These are phyloP conservation scores for Brassica hybrid DNA, from an alignment of 441 rosid genomes.

Conservation along the genomic window DNA sequence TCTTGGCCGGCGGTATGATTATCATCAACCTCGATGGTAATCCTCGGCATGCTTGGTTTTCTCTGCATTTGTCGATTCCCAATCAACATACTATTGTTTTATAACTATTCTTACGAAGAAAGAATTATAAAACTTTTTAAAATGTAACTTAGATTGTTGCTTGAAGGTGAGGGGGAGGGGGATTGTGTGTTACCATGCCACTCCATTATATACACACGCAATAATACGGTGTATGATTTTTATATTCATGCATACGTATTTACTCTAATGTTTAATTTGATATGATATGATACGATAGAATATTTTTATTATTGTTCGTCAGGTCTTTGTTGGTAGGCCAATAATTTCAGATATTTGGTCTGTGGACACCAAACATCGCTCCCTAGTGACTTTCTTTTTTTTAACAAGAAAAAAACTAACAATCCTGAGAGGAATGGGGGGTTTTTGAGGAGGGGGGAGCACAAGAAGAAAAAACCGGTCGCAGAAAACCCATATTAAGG, in stretches of 20 bases:
- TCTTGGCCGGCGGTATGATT: constrained; percentile 20
- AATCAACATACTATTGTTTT: constrained; percentile 32
- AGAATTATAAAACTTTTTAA: neutral
- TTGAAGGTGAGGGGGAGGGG: constrained; percentile 15
- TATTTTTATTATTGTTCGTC: constrained; percentile 26
- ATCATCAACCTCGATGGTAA: constrained; percentile 19
- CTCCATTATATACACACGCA: constrained; percentile 36
- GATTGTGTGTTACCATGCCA: constrained; percentile 33
- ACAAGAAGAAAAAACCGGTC: no score
- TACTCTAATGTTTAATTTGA: constrained; percentile 17
- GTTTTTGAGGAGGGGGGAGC: no score
- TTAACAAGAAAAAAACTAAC: neutral
- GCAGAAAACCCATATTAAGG: no score
- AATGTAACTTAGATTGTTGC: constrained; percentile 30
- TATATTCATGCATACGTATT: constrained; percentile 28
- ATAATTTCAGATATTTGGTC: constrained; percentile 41
- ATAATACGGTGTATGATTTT: constrained; percentile 25
- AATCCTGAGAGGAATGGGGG: neutral
- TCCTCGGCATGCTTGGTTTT: constrained; percentile 28
- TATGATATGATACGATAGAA: constrained; percentile 12
- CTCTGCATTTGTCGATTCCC: constrained; percentile 39
- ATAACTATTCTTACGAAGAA: neutral
- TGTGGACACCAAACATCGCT: constrained; percentile 29
- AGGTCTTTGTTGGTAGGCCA: constrained; percentile 39
- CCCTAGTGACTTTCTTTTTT: neutral